Evolutionary conservation across 768 basidiomycete species (phyloP), one percentile per base, ranked within the genome.

Genomic region (Suillus occidentalis): DNA sequence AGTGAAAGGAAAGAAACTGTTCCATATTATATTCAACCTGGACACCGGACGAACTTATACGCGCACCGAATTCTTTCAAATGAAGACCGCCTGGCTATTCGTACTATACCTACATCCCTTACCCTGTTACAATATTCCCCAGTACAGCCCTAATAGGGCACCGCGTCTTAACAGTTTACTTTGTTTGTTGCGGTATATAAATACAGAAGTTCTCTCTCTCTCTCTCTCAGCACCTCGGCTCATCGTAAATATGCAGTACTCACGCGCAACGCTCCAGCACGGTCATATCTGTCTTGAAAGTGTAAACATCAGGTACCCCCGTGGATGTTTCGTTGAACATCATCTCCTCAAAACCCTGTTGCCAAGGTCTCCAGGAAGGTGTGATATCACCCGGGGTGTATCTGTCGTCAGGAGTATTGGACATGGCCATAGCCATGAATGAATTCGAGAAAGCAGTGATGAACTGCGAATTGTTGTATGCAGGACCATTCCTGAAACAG

Each of bases 291-390:
- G 82, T 81, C 57, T 47, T 66, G 13, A 74, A 62, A 18, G 70
- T 28, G 37, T 74, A 49, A 3, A 84, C 72, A 45, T 76, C 70
- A 3, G 81, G 73, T 36, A 53, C 63, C 14, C 71, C 71, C n/a
- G 69, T 63, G 22, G 52, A 59, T 10, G 65, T 70, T 58, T 71
- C 64, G 65, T 83, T 85, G 68, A 84, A 86, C 7, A 84, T 61
- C 81, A 86, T 83, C 70, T 85, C 83, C 2, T 67, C 68, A 0
- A 64, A 64, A 3, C 66, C 67, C 1, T 64, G 69, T 3, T 25
- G 14, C 63, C 61, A 72, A 25, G 22, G 12, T 8, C 37, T 61
- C 74, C 72, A 45, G 43, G 43, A 45, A 45, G 43, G 43, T 4
- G 43, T 45, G 43, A 45, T 45, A 45, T 45, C 43, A 8, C 43